A percentile compares a stretch with the other conserved stretches of the same genome.
These are phyloP conservation scores for Fabrea salina DNA, from an alignment of 169 alveolate genomes.

Conservation along the genomic window DNA sequence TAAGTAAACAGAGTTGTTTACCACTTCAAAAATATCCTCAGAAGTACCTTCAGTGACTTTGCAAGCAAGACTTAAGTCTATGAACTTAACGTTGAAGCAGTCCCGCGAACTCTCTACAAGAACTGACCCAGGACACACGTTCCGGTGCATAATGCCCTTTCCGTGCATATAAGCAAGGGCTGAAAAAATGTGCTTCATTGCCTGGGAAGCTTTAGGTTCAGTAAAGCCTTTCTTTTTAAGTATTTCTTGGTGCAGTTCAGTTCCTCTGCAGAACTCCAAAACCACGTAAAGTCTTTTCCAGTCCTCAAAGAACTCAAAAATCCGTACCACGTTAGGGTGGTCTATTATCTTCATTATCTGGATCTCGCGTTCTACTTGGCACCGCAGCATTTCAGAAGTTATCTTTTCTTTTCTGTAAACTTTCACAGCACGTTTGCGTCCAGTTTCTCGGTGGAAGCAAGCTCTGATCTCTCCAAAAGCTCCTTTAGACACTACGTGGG, in stretches of 20 bases:
- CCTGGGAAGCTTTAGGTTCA: constrained; percentile 62
- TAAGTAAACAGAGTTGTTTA: constrained; percentile 10
- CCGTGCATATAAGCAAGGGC: constrained; percentile 72
- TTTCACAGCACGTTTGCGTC: constrained; percentile 64
- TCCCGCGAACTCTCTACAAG: constrained; percentile 12
- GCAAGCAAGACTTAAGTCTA: not conserved
- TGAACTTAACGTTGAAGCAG: not conserved
- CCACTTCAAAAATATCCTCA: not conserved
- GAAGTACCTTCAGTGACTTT: not conserved
- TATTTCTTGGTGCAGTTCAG: constrained; percentile 47
- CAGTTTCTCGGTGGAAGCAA: constrained; percentile 62
- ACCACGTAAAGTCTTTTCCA: constrained; percentile 49
- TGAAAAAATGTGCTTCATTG: constrained; percentile 60
- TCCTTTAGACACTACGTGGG: constrained; percentile 36
- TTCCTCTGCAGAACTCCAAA: constrained; percentile 72
- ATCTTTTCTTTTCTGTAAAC: not conserved
- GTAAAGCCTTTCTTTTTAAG: constrained; percentile 49
- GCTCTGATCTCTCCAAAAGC: constrained; percentile 71
- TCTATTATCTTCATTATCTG: constrained; percentile 55
- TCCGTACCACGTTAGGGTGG: constrained; percentile 69
- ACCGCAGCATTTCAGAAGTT: not conserved
- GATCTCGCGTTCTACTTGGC: constrained; percentile 54
- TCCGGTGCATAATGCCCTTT: constrained; percentile 65
- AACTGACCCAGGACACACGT: constrained; percentile 46
- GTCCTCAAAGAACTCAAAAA: constrained; percentile 72